A percentile compares a stretch with the other conserved stretches of the same genome.
phyloP scores from a whole-genome alignment of 129 eudicot species.

The Pseudognaphalium luteoalbum region DNA sequence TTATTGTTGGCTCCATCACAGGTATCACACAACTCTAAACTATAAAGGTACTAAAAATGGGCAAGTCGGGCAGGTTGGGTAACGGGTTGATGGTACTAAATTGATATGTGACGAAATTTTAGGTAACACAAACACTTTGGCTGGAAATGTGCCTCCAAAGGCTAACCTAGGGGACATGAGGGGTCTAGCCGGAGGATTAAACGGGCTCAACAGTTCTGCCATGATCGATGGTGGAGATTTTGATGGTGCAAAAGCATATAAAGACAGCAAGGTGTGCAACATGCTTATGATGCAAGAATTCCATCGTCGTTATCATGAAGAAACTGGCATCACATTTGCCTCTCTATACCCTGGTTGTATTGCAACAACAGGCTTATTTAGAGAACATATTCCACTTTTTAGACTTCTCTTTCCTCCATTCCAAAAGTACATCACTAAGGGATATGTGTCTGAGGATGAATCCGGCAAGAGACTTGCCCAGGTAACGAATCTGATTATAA shows the following conservation, averaged over 20 bases:
- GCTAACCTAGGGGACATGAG: conserved; percentile 86
- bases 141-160: conserved; percentile 90
- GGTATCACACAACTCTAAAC: conserved; percentile 9
- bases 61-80: background rate
- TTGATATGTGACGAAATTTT: conserved; percentile 4
- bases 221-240: conserved; percentile 86
- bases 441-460: conserved; percentile 80
- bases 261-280: conserved; percentile 91
- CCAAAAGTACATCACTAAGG: conserved; percentile 89
- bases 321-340: conserved; percentile 83
- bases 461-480: conserved; percentile 94
- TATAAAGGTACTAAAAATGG: background rate
- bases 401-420: conserved; percentile 88
- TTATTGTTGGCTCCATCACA: conserved; percentile 86
- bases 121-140: conserved; percentile 89
- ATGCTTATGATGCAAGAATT: conserved; percentile 96
- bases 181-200: conserved; percentile 71
- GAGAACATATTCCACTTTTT: conserved; percentile 89
- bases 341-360: conserved; percentile 95
- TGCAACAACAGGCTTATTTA: conserved; percentile 85
- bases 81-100: conserved; percentile 5
- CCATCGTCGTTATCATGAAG: conserved; percentile 86
- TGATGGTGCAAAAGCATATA: conserved; percentile 92
- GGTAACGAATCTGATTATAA: conserved; percentile 36
- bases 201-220: conserved; percentile 78